Evolutionary conservation across 345 rosid genomes (phyloP).

Genomic region (Nephelium lappaceum): DNA sequence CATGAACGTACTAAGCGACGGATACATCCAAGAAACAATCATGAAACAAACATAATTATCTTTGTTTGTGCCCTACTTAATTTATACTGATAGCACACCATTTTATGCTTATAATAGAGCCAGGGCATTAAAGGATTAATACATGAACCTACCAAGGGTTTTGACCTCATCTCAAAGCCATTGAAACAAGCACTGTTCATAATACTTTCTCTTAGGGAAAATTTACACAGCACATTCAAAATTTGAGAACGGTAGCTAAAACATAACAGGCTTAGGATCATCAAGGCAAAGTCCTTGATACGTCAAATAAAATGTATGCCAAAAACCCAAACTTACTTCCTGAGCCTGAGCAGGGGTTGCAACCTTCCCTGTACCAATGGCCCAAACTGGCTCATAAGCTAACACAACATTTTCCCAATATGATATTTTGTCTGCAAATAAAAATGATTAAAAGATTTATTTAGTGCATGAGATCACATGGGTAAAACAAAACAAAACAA

Average conservation of each 20-base stretch:
- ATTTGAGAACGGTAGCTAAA: neutral
- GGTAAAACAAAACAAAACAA: neutral
- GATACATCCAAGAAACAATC: neutral
- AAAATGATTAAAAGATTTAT: neutral
- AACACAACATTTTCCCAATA: conserved; percentile 62
- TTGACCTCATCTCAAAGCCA: neutral
- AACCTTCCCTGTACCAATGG: conserved; percentile 84
- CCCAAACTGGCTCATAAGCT: conserved; percentile 90
- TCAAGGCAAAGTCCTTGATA: neutral
- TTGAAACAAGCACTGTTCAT: neutral
- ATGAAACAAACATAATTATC: neutral
- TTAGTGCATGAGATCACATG: neutral
- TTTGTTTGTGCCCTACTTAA: neutral
- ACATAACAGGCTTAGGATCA: neutral
- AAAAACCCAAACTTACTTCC: conserved; percentile 46
- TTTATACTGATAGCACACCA: neutral
- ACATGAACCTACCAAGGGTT: neutral
- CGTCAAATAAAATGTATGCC: neutral
- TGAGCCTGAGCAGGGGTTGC: conserved; percentile 82
- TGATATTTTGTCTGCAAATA: conserved; percentile 49
- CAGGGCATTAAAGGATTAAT: neutral
- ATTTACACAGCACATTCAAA: neutral
- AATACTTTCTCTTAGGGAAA: neutral
- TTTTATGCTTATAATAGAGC: neutral
- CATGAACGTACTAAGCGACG: neutral